phyloP scores from a whole-genome alignment of 2,329 filamentous ascomycete species.

The Zymoseptoria passerinii region DNA sequence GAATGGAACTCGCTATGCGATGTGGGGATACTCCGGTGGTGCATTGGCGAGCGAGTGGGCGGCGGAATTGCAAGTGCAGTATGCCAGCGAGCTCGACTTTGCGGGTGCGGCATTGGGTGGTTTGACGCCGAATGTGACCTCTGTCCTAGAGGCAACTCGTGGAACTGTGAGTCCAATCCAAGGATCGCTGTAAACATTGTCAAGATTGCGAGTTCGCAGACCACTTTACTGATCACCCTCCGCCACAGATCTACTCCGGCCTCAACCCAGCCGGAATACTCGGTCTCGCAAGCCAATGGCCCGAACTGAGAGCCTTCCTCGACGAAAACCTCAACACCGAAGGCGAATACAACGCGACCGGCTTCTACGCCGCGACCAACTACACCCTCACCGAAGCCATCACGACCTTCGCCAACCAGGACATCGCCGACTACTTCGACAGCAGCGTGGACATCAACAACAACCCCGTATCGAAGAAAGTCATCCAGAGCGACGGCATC shows the following conservation, averaged over 20 bases:
- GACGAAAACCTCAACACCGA: constrained; percentile 19
- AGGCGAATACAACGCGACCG: constrained; percentile 29
- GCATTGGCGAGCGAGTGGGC: constrained; percentile 46
- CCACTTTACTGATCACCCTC: background rate
- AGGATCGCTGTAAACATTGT: too few species aligned
- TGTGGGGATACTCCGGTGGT: constrained; percentile 52
- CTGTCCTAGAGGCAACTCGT: constrained; percentile 31
- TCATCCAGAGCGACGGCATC: constrained; percentile 26
- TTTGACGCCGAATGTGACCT: constrained; percentile 35
- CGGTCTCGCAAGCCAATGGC: constrained; percentile 31
- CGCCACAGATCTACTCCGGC: constrained; percentile 12
- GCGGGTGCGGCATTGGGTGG: constrained; percentile 45
- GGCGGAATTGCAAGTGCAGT: constrained; percentile 43
- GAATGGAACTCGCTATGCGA: constrained; percentile 20
- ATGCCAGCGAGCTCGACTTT: constrained; percentile 47
- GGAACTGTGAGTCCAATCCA: constrained; percentile 10
- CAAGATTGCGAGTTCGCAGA: background rate
- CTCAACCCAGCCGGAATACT: constrained; percentile 31
- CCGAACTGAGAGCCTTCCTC: constrained; percentile 24
- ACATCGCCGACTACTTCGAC: constrained; percentile 38
- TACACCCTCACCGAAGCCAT: constrained; percentile 23
- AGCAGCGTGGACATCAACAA: constrained; percentile 25
- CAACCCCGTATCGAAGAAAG: constrained; percentile 17
- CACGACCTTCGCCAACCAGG: constrained; percentile 26
- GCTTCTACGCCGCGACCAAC: constrained; percentile 27